Base-by-base conservation (phyloP, 192 early-diverging fungal species). In the Gryganskiella cystojenkinii region DNA sequence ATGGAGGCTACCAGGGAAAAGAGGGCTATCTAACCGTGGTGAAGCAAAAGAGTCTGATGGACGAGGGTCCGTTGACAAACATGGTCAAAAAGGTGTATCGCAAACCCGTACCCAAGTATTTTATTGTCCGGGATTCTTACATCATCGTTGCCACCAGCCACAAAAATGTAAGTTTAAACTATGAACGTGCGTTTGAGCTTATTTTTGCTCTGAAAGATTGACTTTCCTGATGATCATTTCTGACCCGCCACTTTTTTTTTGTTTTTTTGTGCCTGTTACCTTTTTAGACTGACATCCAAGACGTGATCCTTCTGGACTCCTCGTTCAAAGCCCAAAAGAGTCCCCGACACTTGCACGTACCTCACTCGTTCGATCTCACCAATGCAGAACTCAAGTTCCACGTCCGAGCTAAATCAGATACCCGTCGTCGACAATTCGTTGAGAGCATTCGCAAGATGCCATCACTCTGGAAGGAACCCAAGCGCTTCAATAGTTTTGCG, bases 401-500 rank as follows among this genome's bases (percentile, higher is more conserved):
- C 63, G 79, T 91, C 31, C 84, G 87, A 47, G 87, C 87, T 59
- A 88, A 90, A 60, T 89, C 83, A 46, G 89, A 90, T 53, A 81
- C 80, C 7, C 84, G 85, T 35, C 87, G 89, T 50, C 85, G 82
- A 34, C 88, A 90, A 54, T 90, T 88, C 85, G 79, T 86, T 10
- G 61, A 85, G 11, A 89, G 88, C 27, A 84, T 93, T 10, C 61
- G 69, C 63, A 85, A 83, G 58, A 75, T 76, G 59, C 70, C 80
- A 11, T 81, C 82, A 20, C 76, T 84, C 1, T 91, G 87, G 89
- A 89, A 85, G 33, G 71, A 82, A 57, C 58, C 78, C 35, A 84
- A 87, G 45, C 87, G 90, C 19, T 93, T 90, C 44, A 84, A 84
- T 47, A 90, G 90, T 27, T 95, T 92, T 86, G 89, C 93, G 31